Evolutionary conservation across 352 stramenopile species (phyloP), one percentile per base, ranked within the genome.

Genomic region (Phytopythium kandeliae): DNA sequence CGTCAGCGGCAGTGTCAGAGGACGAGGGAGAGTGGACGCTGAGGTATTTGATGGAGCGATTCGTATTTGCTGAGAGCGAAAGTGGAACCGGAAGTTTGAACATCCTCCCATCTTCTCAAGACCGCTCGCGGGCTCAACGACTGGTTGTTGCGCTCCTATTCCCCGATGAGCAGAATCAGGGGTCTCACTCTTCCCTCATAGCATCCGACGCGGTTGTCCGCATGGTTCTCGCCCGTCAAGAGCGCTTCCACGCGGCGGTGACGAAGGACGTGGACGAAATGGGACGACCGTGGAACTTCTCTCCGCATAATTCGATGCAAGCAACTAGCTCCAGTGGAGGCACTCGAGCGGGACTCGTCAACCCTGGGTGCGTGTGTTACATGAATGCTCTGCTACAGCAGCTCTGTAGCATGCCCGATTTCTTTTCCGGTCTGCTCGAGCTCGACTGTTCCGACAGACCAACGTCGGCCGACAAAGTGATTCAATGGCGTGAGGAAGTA

Each of bases 351-450:
- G 97, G 96, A 9, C 70, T 99, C 1, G 86, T 96, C 38, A 99
- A 99, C 60, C 96, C 97, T 43, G 97, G 97, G 9, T 99, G 96
- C 55, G 98, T 98, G 11, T 99, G 97, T 75, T 99, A 99, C 78
- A 99, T 99, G 96, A 99, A 99, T 69, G 96, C 94, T 0, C 72
- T 99, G 0, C 63, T 99, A 4, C 97, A 99, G 60, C 95, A 99
- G 56, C 72, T 99, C 36, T 99, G 91, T 45, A 83, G 87, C 62
- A 71, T 78, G 43, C 74, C 79, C 0, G 48, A 34, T 1, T 95
- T 97, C 51, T 69, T 73, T 21, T 41, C 65, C 7, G 71, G 70
- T 2, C 36, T 92, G 1, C 44, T 92, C 2, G 51, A 52, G 3
- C 38, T 83, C 10, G 59, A 86, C 33, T 69, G 58, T 25, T 45